Evolutionary conservation across 2,329 filamentous ascomycete species (phyloP).

Genomic region (Venturia effusa): DNA sequence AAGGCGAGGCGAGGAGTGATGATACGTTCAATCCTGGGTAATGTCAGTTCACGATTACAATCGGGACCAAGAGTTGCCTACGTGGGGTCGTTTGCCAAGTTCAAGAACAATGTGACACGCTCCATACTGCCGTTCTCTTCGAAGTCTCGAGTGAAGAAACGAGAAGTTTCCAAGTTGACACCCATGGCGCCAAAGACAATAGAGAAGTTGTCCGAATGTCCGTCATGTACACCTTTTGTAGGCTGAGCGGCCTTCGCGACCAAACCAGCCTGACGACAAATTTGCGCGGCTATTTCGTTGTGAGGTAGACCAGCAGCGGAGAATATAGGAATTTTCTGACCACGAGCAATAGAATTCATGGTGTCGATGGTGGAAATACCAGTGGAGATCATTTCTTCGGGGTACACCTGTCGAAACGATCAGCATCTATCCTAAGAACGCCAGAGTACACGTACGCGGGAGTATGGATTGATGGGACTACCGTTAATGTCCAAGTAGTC

Average conservation of each 20-base stretch:
- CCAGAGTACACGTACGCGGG: conserved; percentile 57
- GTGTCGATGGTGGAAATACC: conserved; percentile 99
- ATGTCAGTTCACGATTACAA: conserved; percentile 16
- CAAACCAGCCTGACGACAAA: conserved; percentile 91
- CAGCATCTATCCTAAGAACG: conserved; percentile 14
- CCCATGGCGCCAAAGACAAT: conserved; percentile 99
- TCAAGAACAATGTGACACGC: conserved; percentile 93
- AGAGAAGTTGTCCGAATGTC: conserved; percentile 97
- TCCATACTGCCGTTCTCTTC: conserved; percentile 99
- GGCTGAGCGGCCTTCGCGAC: conserved; percentile 84
- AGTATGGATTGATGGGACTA: conserved; percentile 96
- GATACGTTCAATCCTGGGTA: conserved; percentile 85
- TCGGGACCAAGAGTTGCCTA: conserved; percentile 36
- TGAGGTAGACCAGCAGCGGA: conserved; percentile 95
- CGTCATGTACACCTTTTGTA: conserved; percentile 92
- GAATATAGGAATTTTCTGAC: conserved; percentile 99
- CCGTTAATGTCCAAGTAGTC: conserved; percentile 99
- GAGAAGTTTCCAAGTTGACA: conserved; percentile 97
- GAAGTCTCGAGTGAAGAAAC: conserved; percentile 97
- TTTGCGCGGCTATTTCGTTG: conserved; percentile 98
- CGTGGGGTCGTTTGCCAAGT: conserved; percentile 98
- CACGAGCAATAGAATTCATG: conserved; percentile 87
- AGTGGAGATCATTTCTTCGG: conserved; percentile 99
- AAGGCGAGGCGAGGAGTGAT: conserved; percentile 97
- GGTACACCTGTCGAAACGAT: conserved; percentile 56